phyloP scores from a whole-genome alignment of 768 basidiomycete genomes.

The Lyophyllum shimeji region DNA sequence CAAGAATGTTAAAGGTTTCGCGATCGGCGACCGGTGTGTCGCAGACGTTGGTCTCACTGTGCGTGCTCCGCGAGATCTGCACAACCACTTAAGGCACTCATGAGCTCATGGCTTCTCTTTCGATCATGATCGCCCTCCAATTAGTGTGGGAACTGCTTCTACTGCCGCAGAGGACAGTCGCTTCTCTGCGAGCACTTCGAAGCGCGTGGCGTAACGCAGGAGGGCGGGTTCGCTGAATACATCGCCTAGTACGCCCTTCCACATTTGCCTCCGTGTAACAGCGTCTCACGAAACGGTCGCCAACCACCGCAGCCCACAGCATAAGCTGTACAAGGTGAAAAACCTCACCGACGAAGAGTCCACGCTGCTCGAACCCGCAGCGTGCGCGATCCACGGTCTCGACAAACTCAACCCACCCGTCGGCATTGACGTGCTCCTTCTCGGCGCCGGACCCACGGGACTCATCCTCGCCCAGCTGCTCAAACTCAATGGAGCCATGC shows the following conservation, averaged over 20 bases:
- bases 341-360: slow-evolving; percentile 88
- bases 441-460: slow-evolving; percentile 92
- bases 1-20: slow-evolving; percentile 76
- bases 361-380: slow-evolving; percentile 85
- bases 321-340: slow-evolving; percentile 84
- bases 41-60: slow-evolving; percentile 78
- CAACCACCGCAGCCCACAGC: slow-evolving; percentile 34
- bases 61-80: slow-evolving; percentile 7
- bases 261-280: not conserved
- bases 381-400: slow-evolving; percentile 90
- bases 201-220: slow-evolving; percentile 73
- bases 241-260: slow-evolving; percentile 64
- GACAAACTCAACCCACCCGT: slow-evolving; percentile 84
- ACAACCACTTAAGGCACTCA: slow-evolving; percentile 9
- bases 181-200: slow-evolving; percentile 86
- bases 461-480: slow-evolving; percentile 86
- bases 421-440: slow-evolving; percentile 79
- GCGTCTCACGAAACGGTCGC: not conserved
- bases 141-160: slow-evolving; percentile 85
- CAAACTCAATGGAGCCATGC: slow-evolving; percentile 81
- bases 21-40: slow-evolving; percentile 78
- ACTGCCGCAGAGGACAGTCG: slow-evolving; percentile 80
- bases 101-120: not conserved
- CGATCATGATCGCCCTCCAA: slow-evolving; percentile 10
- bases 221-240: slow-evolving; percentile 91